Percentiles rank a stretch among this genome's conserved stretches.
These are phyloP conservation scores for Lasiosphaeria hispida DNA, from an alignment of 495 filamentous ascomycete species.

Conservation along the genomic window DNA sequence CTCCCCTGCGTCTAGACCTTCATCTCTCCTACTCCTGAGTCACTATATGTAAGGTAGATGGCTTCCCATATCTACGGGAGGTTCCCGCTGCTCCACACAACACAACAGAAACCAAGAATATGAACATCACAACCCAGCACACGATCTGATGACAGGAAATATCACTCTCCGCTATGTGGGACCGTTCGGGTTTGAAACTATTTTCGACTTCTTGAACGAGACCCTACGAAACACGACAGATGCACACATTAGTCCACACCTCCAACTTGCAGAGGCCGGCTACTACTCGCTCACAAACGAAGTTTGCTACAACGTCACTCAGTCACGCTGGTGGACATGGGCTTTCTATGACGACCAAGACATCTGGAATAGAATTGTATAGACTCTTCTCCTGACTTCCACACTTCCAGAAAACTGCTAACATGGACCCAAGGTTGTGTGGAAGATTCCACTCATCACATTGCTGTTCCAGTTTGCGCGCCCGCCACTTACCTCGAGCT, in stretches of 20 bases:
- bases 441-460: constrained; percentile 15
- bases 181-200: constrained; percentile 1
- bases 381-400: not conserved
- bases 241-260: not conserved
- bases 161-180: constrained; percentile 10
- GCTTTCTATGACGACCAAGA: not conserved
- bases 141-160: not conserved
- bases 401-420: not conserved
- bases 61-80: no score
- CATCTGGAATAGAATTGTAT: constrained; percentile 15
- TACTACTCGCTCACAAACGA: constrained; percentile 12
- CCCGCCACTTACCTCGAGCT: constrained; percentile 5
- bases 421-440: constrained; percentile 7
- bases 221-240: constrained; percentile 9
- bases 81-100: no score
- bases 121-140: no score
- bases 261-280: not conserved
- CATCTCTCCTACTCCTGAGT: no score
- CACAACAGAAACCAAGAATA: no score
- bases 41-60: no score
- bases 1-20: no score
- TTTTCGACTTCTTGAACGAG: constrained; percentile 6
- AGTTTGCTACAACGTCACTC: constrained; percentile 4
- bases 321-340: not conserved
- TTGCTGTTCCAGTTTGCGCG: constrained; percentile 16